A percentile compares a stretch with the other conserved stretches of the same genome.
Evolutionary conservation across 129 eudicot species (phyloP).

Genomic region (Centaurea solstitialis): DNA sequence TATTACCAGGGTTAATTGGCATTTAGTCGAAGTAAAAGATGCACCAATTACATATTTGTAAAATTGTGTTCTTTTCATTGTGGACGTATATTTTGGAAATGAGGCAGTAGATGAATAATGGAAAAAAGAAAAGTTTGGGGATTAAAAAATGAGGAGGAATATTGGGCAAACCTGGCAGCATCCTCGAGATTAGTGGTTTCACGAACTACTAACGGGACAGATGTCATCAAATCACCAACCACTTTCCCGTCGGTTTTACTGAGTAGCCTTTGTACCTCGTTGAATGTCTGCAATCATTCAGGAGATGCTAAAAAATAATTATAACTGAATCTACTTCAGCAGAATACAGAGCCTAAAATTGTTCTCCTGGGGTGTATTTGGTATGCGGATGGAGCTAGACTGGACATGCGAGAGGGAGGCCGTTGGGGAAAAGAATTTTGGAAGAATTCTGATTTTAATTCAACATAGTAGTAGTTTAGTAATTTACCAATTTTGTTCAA

Average conservation of each 20-base stretch:
- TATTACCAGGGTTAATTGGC: background rate
- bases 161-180: slow-evolving; percentile 51
- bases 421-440: background rate
- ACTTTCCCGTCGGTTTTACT: slow-evolving; percentile 66
- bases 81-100: background rate
- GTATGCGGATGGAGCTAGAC: background rate
- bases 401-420: background rate
- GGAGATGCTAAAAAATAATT: background rate
- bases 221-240: slow-evolving; percentile 81
- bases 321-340: background rate
- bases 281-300: slow-evolving; percentile 60
- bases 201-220: slow-evolving; percentile 69
- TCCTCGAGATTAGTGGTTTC: slow-evolving; percentile 78
- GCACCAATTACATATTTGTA: background rate
- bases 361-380: background rate
- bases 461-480: background rate
- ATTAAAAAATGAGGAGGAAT: background rate
- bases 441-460: background rate
- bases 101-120: background rate
- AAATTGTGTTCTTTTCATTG: background rate
- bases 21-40: background rate
- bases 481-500: background rate
- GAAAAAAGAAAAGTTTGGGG: background rate
- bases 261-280: slow-evolving; percentile 66
- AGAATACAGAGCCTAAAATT: background rate